Conservation (phyloP, 331 rosid species). For the Rhamnella rubrinervis region DNA sequence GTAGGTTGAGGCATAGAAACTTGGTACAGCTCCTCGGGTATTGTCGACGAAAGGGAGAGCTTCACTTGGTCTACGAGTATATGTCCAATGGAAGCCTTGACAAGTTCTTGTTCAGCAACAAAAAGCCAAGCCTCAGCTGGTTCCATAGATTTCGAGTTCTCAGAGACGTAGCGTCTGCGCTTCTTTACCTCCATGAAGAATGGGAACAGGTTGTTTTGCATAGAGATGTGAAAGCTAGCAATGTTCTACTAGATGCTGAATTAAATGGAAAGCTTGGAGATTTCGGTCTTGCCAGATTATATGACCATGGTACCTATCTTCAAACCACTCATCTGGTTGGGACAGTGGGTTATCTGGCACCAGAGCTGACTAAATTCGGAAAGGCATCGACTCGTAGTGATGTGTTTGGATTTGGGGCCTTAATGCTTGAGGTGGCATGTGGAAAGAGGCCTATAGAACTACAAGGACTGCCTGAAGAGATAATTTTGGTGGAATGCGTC, state of each 20-base stretch:
- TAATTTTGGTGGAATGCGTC: slow-evolving; percentile 25
- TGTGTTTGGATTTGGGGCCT: slow-evolving; percentile 5
- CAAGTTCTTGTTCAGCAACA: background rate
- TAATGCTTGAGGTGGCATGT: slow-evolving; percentile 26
- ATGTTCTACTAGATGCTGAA: no score
- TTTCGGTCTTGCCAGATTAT: no score
- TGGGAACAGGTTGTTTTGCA: slow-evolving; percentile 37
- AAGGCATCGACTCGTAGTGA: slow-evolving; percentile 21
- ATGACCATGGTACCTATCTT: slow-evolving; percentile 24
- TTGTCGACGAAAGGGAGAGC: slow-evolving; percentile 24
- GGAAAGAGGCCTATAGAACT: slow-evolving; percentile 31
- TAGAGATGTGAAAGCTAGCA: slow-evolving; percentile 24
- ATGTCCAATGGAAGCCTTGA: slow-evolving; percentile 32
- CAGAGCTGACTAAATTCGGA: slow-evolving; percentile 21
- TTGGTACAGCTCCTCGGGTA: slow-evolving; percentile 27
- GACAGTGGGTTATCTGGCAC: slow-evolving; percentile 30
- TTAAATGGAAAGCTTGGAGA: slow-evolving; percentile 3
- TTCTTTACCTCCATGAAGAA: slow-evolving; percentile 29
- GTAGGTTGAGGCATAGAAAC: slow-evolving; percentile 25
- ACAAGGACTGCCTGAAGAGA: background rate
- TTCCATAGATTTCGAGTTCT: slow-evolving; percentile 14
- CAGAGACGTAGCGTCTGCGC: slow-evolving; percentile 26
- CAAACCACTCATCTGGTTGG: slow-evolving; percentile 27
- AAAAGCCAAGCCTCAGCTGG: slow-evolving; percentile 18
- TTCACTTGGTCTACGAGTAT: background rate